Conservation (phyloP, 2,329 filamentous ascomycete species). For the Fragosphaeria purpurea region DNA sequence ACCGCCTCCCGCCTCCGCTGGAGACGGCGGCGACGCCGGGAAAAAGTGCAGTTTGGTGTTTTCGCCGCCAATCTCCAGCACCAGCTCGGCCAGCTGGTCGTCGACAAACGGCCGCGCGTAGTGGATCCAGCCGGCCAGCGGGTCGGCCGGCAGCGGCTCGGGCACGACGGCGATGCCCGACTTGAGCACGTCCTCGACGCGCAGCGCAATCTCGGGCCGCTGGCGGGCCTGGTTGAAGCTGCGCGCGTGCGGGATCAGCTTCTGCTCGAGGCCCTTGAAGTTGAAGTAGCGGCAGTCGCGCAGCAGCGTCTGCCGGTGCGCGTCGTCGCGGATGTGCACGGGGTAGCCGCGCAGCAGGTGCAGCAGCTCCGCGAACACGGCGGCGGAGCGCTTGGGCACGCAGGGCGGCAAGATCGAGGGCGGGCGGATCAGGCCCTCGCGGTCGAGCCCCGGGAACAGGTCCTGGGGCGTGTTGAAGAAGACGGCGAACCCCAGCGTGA, state of each 20-base stretch:
- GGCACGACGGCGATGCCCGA: conserved; percentile 62
- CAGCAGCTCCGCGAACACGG: conserved; percentile 73
- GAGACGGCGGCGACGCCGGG: conserved; percentile 14
- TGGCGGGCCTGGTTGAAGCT: conserved; percentile 61
- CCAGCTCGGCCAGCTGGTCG: conserved; percentile 58
- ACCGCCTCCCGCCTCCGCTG: conserved; percentile 13
- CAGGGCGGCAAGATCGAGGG: conserved; percentile 76
- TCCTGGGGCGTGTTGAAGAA: conserved; percentile 76
- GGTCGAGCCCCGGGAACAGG: conserved; percentile 76
- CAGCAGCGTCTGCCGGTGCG: conserved; percentile 67
- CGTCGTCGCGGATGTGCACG: conserved; percentile 62
- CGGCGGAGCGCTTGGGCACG: conserved; percentile 72
- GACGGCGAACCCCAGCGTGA: conserved; percentile 78
- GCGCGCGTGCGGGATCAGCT: conserved; percentile 66
- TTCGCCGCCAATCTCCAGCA: conserved; percentile 70
- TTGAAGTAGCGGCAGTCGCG: conserved; percentile 89
- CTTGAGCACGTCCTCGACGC: conserved; percentile 80
- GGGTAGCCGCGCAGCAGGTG: conserved; percentile 78
- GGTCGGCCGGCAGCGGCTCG: conserved; percentile 28
- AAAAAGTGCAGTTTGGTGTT: conserved; percentile 46
- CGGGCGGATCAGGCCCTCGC: conserved; percentile 69
- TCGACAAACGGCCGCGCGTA: conserved; percentile 86
- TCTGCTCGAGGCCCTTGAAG: conserved; percentile 83
- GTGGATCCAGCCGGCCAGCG: conserved; percentile 47
- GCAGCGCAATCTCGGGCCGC: conserved; percentile 65